Conservation (phyloP, 495 filamentous ascomycete genomes). For the Podospora appendiculata region DNA sequence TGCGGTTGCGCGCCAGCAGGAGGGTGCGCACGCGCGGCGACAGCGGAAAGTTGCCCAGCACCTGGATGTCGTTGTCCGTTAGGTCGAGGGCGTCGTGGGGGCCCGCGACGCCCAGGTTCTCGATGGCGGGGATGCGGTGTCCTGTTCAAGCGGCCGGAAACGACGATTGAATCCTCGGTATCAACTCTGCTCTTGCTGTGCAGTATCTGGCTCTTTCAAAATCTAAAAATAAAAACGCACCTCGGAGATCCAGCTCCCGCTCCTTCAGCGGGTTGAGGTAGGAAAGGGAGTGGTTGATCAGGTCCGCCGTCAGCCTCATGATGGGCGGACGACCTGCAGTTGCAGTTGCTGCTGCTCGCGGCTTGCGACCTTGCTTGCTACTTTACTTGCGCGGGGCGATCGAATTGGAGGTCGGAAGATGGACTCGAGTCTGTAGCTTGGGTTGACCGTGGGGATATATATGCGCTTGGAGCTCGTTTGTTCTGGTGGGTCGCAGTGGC, state of each 20-base stretch:
- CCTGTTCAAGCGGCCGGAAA: constrained; percentile 53
- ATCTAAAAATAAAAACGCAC: constrained; percentile 58
- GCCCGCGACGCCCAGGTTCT: constrained; percentile 95
- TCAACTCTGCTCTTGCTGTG: constrained; percentile 80
- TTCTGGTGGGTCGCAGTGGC: no score
- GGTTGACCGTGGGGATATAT: no score
- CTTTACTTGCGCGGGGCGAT: not conserved
- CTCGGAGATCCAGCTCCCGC: constrained; percentile 98
- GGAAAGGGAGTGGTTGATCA: constrained; percentile 83
- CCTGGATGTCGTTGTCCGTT: constrained; percentile 93
- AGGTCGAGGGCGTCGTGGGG: constrained; percentile 93
- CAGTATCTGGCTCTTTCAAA: constrained; percentile 97
- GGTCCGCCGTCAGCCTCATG: constrained; percentile 93
- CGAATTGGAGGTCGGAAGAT: not conserved
- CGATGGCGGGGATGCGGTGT: constrained; percentile 94
- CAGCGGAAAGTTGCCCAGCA: constrained; percentile 88
- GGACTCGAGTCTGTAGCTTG: not conserved
- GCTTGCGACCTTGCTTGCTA: not conserved
- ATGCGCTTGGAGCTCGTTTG: no score
- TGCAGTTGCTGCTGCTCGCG: not conserved
- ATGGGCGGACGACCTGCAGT: constrained; percentile 5
- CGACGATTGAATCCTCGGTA: constrained; percentile 50
- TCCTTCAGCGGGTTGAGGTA: constrained; percentile 98
- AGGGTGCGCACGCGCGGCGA: constrained; percentile 80
- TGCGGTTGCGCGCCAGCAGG: constrained; percentile 81